Evolutionary conservation across 2,329 filamentous ascomycete genomes (phyloP).

Genomic region (Fusarium dimerum): DNA sequence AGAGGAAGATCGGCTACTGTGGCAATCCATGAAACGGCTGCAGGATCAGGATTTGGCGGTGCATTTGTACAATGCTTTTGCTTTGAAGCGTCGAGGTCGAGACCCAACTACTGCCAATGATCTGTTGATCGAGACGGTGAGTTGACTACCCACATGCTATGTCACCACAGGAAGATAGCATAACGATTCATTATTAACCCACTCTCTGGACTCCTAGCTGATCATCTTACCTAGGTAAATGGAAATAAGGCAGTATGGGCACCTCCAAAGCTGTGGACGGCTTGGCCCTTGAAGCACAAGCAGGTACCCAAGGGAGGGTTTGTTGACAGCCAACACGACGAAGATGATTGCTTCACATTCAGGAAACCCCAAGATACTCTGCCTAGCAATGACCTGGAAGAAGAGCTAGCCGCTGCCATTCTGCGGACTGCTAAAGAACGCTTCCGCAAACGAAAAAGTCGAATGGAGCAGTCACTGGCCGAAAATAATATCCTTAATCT

Average conservation of each 20-base stretch:
- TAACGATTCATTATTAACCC: no score
- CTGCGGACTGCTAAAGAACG: conserved; percentile 67
- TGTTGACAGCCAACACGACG: conserved; percentile 45
- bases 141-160: neutral
- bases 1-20: conserved; percentile 61
- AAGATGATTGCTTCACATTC: conserved; percentile 53
- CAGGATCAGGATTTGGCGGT: conserved; percentile 67
- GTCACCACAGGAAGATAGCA: neutral
- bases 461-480: conserved; percentile 21
- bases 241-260: conserved; percentile 43
- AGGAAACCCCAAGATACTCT: conserved; percentile 43
- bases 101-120: conserved; percentile 29
- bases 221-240: conserved; percentile 23
- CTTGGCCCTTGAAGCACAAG: conserved; percentile 73
- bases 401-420: conserved; percentile 67
- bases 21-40: conserved; percentile 62
- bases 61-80: conserved; percentile 79
- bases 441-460: conserved; percentile 43
- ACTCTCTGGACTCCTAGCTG: neutral
- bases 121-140: conserved; percentile 33
- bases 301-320: conserved; percentile 62
- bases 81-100: conserved; percentile 53
- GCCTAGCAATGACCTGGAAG: conserved; percentile 66
- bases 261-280: conserved; percentile 69
- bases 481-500: conserved; percentile 12